phyloP scores from a whole-genome alignment of 176 grass and related monocot genomes.

The Miscanthus lutarioriparius region DNA sequence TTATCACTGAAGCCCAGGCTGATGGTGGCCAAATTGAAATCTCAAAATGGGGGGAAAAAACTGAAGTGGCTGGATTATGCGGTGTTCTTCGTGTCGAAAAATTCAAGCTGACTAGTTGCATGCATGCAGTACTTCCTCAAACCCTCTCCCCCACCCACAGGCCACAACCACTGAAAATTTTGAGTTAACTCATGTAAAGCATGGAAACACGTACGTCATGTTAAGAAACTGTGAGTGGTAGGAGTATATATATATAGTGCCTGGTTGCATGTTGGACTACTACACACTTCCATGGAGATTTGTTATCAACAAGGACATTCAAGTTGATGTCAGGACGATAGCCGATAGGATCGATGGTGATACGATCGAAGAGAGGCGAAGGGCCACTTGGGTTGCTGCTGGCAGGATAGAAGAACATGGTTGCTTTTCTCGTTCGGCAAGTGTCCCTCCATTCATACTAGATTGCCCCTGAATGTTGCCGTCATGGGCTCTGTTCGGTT shows the following conservation, averaged over 20 bases:
- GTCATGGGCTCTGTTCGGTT: slow-evolving; percentile 27
- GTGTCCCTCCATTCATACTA: slow-evolving; percentile 4
- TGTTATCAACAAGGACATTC: not conserved
- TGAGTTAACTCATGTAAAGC: not conserved
- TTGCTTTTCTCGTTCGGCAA: slow-evolving; percentile 29
- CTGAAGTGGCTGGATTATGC: too few species aligned
- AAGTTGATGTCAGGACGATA: not conserved
- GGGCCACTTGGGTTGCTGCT: slow-evolving; percentile 3
- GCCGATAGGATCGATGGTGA: not conserved
- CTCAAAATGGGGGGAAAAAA: too few species aligned
- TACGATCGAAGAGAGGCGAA: not conserved
- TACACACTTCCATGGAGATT: not conserved
- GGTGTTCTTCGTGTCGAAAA: too few species aligned
- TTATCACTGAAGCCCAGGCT: not conserved
- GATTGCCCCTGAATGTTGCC: not conserved
- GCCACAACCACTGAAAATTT: not conserved
- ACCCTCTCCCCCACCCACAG: too few species aligned
- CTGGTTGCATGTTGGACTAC: not conserved
- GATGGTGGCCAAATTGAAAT: not conserved
- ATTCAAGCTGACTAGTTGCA: too few species aligned
- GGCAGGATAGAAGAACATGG: slow-evolving; percentile 15
- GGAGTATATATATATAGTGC: too few species aligned
- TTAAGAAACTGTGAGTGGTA: not conserved
- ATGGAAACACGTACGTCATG: not conserved
- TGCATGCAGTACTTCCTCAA: too few species aligned